A percentile compares a stretch with the other conserved stretches of the same genome.
Conservation (phyloP, 306 rosid genomes). For the Casuarina equisetifolia region DNA sequence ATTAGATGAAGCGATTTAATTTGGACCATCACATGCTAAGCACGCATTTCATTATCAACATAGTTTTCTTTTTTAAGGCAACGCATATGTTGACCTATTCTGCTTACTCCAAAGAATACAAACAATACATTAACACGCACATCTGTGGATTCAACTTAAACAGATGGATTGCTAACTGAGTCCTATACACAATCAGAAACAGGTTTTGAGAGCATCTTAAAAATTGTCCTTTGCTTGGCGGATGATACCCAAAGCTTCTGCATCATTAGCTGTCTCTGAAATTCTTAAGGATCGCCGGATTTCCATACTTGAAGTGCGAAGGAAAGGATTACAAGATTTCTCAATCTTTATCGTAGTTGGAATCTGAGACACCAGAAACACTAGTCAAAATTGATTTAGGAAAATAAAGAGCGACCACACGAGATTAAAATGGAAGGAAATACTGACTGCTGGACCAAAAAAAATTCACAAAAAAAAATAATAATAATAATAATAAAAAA, state of each 20-base stretch:
- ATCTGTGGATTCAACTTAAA: conserved; percentile 17
- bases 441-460: neutral
- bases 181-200: conserved; percentile 41
- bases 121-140: conserved; percentile 19
- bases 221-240: conserved; percentile 76
- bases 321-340: conserved; percentile 94
- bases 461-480: neutral
- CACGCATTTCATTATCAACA: neutral
- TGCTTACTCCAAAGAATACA: neutral
- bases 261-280: conserved; percentile 60
- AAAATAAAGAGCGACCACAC: neutral
- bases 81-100: neutral
- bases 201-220: conserved; percentile 29
- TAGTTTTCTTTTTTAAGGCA: neutral
- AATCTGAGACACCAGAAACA: conserved; percentile 46
- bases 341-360: conserved; percentile 75
- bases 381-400: neutral
- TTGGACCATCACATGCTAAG: neutral
- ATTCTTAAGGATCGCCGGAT: conserved; percentile 67
- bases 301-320: conserved; percentile 66
- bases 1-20: neutral
- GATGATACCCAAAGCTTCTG: conserved; percentile 65
- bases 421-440: neutral
- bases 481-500: no score
- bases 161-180: conserved; percentile 1